Percentiles rank a stretch among this genome's conserved stretches.
Evolutionary conservation across 176 grass and related monocot species (phyloP).

Genomic region (Luzula sylvatica): DNA sequence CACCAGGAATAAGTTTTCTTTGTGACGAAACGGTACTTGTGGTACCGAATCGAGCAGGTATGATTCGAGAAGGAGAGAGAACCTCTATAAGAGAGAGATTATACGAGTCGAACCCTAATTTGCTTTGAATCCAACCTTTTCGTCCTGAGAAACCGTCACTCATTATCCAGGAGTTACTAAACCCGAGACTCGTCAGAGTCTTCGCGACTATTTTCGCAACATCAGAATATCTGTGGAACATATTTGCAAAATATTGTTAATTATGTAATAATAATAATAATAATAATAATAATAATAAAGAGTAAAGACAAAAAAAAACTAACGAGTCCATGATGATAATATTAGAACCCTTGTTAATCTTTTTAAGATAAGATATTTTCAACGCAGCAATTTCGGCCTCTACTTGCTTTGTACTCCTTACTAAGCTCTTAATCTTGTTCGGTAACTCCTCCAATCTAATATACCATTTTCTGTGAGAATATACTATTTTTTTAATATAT

Average conservation of each 20-base stretch:
- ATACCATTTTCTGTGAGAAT: neutral
- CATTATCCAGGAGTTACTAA: conserved; percentile 84
- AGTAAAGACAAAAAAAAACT: conserved; percentile 12
- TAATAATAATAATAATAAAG: neutral
- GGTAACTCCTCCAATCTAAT: conserved; percentile 68
- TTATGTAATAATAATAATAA: neutral
- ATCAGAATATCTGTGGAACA: conserved; percentile 52
- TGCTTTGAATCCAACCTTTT: conserved; percentile 76
- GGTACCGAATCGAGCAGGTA: conserved; percentile 50
- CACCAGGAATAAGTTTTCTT: conserved; percentile 70
- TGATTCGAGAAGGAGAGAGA: conserved; percentile 59
- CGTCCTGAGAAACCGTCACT: conserved; percentile 65
- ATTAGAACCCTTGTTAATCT: conserved; percentile 63
- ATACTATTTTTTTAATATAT: neutral
- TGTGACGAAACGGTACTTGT: conserved; percentile 27
- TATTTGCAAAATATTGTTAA: neutral
- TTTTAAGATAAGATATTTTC: conserved; percentile 90
- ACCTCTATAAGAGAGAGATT: conserved; percentile 51
- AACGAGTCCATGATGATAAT: conserved; percentile 89
- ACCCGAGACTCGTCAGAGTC: conserved; percentile 52
- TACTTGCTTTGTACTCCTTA: conserved; percentile 50
- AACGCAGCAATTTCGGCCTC: conserved; percentile 78
- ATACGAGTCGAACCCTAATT: conserved; percentile 48
- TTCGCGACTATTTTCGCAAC: conserved; percentile 51
- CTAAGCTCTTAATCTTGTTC: conserved; percentile 60